Conservation (phyloP, 345 rosid genomes). For the Linum usitatissimum region DNA sequence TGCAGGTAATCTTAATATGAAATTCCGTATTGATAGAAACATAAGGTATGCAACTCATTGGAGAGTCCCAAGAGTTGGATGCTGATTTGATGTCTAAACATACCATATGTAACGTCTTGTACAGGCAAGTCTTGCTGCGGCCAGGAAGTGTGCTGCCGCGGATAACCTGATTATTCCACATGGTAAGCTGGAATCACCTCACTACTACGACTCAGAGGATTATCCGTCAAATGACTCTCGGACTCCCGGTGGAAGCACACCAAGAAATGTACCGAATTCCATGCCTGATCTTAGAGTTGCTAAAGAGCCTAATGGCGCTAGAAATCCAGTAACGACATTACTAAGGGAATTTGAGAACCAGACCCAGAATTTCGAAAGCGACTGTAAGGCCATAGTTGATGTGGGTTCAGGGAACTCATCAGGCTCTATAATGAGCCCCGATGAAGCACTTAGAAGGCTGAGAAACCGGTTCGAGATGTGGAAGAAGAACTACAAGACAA, state of each 20-base stretch:
- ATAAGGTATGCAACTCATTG: too few relatives aligned
- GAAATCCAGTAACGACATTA: slow-evolving; percentile 41
- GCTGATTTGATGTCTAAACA: not conserved
- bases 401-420: slow-evolving; percentile 33
- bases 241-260: slow-evolving; percentile 55
- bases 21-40: too few relatives aligned
- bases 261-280: slow-evolving; percentile 30
- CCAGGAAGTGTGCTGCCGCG: slow-evolving; percentile 54
- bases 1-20: slow-evolving; percentile 39
- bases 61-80: not conserved
- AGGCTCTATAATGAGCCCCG: slow-evolving; percentile 30
- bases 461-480: slow-evolving; percentile 60
- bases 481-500: slow-evolving; percentile 79
- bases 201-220: slow-evolving; percentile 59
- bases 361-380: slow-evolving; percentile 56
- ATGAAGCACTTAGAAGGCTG: slow-evolving; percentile 52
- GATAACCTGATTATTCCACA: slow-evolving; percentile 39
- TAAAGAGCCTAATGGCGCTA: slow-evolving; percentile 50
- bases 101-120: not conserved
- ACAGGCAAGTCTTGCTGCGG: slow-evolving; percentile 74
- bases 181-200: slow-evolving; percentile 30
- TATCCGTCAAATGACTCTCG: slow-evolving; percentile 42
- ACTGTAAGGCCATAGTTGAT: slow-evolving; percentile 42
- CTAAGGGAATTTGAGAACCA: slow-evolving; percentile 66
- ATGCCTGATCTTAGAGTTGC: slow-evolving; percentile 30